Base-by-base conservation (phyloP, 208 protist species). In the Angomonas deanei region DNA sequence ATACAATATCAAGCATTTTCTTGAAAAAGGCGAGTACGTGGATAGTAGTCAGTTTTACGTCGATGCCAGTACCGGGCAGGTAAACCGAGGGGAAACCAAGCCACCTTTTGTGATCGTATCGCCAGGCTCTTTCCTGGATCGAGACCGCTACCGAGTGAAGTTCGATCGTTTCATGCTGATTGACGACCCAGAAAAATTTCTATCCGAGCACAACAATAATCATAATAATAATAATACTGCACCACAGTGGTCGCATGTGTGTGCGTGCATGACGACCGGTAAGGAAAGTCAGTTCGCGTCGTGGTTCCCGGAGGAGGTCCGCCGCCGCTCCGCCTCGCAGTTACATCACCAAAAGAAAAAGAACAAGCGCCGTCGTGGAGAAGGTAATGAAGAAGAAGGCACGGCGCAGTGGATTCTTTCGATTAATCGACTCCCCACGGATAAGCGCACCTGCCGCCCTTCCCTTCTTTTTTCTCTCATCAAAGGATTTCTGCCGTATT, bases 181-280 rank as follows among this genome's bases (percentile, higher is more conserved):
- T 38, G 86, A 95, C 72, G 84, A 93, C 66, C 77, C 79, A 5
- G 36, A 42, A 42, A 42, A 42, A 15, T 42, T 42, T 15, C 36
- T 42, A 8, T 15, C 15, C 36, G 8, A 8, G 11, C 15, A 8
- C 36, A 15, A 42, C 36, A 42, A 15, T n/a, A n/a, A n/a, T n/a
- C n/a, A n/a, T n/a, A n/a, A n/a, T n/a, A n/a, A n/a, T n/a, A n/a
- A n/a, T n/a, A 65, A 67, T 23, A 68, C 82, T 61, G 76, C 92
- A 55, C 66, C 80, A 10, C 74, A 93, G 67, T 95, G 89, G 86
- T 60, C 71, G 24, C 89, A 91, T 68, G 89, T 95, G 26, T 95
- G 89, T 60, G 89, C 86, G 17, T 90, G 80, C 65, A 68, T 95
- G 32, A 85, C 90, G 33, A 79, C 85, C 61, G 86, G 86, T 8